Percentiles rank a stretch among this genome's conserved stretches.
phyloP scores from a whole-genome alignment of 768 basidiomycete genomes.

The Lactifluus pinguis region DNA sequence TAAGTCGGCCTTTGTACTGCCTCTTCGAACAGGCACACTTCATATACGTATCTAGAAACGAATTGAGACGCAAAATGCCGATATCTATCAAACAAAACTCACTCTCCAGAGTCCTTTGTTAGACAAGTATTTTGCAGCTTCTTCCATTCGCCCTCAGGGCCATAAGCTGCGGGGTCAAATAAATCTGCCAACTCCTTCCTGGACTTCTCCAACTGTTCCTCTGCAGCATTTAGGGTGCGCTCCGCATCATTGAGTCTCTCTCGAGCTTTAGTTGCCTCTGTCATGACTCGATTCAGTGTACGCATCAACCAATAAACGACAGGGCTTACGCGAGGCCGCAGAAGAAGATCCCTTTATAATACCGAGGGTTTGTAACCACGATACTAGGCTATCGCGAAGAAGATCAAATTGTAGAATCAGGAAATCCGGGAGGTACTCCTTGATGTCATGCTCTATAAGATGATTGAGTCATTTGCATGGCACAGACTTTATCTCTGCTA shows the following conservation, averaged over 20 bases:
- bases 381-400: constrained; percentile 49
- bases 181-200: constrained; percentile 55
- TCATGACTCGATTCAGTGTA: background rate
- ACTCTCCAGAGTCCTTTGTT: constrained; percentile 84
- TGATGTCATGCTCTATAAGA: constrained; percentile 64
- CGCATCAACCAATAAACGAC: background rate
- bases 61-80: background rate
- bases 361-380: constrained; percentile 57
- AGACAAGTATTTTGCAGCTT: constrained; percentile 81
- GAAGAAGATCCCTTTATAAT: constrained; percentile 36
- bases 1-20: constrained; percentile 83
- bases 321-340: constrained; percentile 33
- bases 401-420: constrained; percentile 65
- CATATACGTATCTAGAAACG: constrained; percentile 74
- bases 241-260: constrained; percentile 58
- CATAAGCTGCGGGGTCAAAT: constrained; percentile 58
- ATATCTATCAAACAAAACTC: constrained; percentile 29
- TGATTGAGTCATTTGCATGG: background rate
- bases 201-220: constrained; percentile 45
- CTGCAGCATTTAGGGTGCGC: constrained; percentile 41
- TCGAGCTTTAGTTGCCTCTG: constrained; percentile 54
- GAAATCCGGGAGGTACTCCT: constrained; percentile 80
- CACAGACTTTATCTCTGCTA: background rate
- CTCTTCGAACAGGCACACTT: constrained; percentile 84
- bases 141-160: constrained; percentile 88